Evolutionary conservation across 192 early-diverging fungal genomes (phyloP).

Genomic region (Rhizoclosmatium sp.): DNA sequence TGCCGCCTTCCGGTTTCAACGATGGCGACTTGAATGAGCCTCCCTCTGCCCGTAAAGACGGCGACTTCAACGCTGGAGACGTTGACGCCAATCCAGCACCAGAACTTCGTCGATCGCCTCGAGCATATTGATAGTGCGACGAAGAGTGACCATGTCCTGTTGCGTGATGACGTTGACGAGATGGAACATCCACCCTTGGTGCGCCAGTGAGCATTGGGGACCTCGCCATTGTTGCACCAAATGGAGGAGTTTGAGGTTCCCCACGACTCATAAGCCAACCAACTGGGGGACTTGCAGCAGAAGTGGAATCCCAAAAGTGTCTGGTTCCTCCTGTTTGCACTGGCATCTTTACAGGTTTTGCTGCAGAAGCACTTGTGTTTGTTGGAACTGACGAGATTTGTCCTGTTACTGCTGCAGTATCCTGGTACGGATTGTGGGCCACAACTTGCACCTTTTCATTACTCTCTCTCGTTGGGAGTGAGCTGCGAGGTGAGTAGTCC

Average conservation of each 20-base stretch:
- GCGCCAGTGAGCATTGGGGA: neutral
- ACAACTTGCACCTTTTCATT: slow-evolving; percentile 17
- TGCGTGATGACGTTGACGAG: neutral
- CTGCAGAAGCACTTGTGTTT: slow-evolving; percentile 4
- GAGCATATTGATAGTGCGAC: slow-evolving; percentile 25
- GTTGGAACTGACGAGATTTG: neutral
- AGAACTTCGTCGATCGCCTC: neutral
- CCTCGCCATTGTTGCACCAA: slow-evolving; percentile 15
- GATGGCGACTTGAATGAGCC: neutral
- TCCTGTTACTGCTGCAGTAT: neutral
- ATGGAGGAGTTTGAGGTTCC: slow-evolving; percentile 30
- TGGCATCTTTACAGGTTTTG: slow-evolving; percentile 39
- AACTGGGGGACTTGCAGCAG: slow-evolving; percentile 56
- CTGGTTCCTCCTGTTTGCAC: neutral
- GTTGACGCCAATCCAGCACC: neutral
- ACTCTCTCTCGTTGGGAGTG: neutral
- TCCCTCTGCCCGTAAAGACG: neutral
- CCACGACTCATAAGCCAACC: slow-evolving; percentile 52
- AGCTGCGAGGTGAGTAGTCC: neutral
- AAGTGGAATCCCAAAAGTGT: slow-evolving; percentile 45
- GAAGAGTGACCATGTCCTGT: no score
- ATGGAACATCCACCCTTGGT: slow-evolving; percentile 1
- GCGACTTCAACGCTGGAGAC: slow-evolving; percentile 11
- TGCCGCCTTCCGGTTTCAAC: neutral
- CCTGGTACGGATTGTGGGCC: neutral